Evolutionary conservation across 2,329 filamentous ascomycete genomes (phyloP), one percentile per base, ranked within the genome.

Genomic region (Diplodia intermedia): DNA sequence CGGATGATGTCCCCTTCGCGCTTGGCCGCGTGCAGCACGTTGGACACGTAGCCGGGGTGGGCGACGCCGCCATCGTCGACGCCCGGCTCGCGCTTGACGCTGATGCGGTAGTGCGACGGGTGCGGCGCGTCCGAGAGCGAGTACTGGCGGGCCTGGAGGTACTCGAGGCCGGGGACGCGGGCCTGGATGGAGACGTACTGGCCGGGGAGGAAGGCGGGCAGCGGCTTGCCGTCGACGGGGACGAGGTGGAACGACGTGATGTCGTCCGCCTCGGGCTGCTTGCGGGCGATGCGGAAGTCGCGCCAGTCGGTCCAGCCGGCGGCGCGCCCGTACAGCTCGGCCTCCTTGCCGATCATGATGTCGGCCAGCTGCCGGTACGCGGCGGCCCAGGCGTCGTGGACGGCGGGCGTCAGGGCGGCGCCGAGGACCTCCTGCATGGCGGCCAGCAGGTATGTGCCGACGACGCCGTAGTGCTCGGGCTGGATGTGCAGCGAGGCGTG

Each of bases 321-420:
- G 62, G 87, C 86, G 38, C 85, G 80, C 43, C 83, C 79, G 79
- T 91, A 92, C 56, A 93, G 79, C 69, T 87, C 82, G 4, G 81
- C 81, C 76, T 93, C 91, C 62, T 87, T 85, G 23, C 82, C 84
- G 71, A 91, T 92, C 80, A 93, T 86, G 80, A 93, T 86, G 76
- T 89, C 85, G 31, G 91, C 90, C 29, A 93, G 85, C 72, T 92
- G 84, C 85, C 86, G 89, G 79, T 93, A 93, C 1, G 91, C 91
- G 63, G 87, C 86, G 6, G 80, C 84, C 91, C 91, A 93, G 9
- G 91, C 90, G 14, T 86, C 83, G 65, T 86, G 83, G 36, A 91
- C 84, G 23, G 89, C 86, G 0, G 85, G 81, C 0, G 90, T 92
- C 80, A 90, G 87, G 26, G 86, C 90, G 0, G 84, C 65, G 4